phyloP scores from a whole-genome alignment of 495 filamentous ascomycete species.

The Tetracladium setigerum region DNA sequence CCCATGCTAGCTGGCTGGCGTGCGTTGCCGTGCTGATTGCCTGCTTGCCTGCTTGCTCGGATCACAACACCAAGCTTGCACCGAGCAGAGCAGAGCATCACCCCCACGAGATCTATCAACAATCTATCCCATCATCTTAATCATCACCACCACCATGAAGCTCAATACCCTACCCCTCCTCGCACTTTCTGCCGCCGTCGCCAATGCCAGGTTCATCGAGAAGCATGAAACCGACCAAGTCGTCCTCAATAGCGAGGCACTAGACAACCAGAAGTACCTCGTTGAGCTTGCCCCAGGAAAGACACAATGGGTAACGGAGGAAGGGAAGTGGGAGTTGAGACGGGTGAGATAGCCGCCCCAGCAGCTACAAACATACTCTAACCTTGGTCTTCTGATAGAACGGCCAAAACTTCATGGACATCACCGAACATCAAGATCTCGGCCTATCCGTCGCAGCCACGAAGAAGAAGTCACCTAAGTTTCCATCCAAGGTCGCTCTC shows the following conservation, averaged over 20 bases:
- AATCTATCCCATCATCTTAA: not conserved
- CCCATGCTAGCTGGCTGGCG: too few relatives aligned
- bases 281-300: constrained; percentile 86
- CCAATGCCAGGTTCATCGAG: constrained; percentile 44
- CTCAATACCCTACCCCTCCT: constrained; percentile 35
- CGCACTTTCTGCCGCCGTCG: constrained; percentile 35
- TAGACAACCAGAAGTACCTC: constrained; percentile 44
- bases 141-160: constrained; percentile 25
- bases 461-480: constrained; percentile 40
- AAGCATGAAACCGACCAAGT: constrained; percentile 33
- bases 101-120: not conserved
- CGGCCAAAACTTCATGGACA: constrained; percentile 89
- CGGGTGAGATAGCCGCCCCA: constrained; percentile 47
- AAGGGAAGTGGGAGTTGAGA: constrained; percentile 88
- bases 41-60: too few relatives aligned
- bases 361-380: not conserved
- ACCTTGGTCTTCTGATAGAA: constrained; percentile 39
- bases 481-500: constrained; percentile 59
- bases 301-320: constrained; percentile 80
- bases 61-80: too few relatives aligned
- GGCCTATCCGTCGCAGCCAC: constrained; percentile 33
- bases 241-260: constrained; percentile 23
- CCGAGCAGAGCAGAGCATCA: too few relatives aligned
- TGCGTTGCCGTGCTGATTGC: too few relatives aligned
- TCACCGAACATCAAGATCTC: constrained; percentile 63